A percentile compares a stretch with the other conserved stretches of the same genome.
Conservation (phyloP, 306 rosid species). For the Trifolium pratense region DNA sequence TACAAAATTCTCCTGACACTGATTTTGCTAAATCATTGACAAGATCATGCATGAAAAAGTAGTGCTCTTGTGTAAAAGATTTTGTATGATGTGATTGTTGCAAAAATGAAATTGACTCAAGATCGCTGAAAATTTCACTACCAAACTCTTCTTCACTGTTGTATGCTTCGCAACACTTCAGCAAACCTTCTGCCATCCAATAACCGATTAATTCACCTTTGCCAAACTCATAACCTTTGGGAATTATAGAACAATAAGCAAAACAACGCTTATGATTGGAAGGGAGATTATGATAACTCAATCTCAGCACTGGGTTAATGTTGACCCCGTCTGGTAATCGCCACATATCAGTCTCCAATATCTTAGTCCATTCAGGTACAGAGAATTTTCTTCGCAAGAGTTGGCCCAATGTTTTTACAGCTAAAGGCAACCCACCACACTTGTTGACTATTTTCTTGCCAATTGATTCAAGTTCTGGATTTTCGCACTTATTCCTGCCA, state of each 20-base stretch:
- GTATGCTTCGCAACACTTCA: neutral
- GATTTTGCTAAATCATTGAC: constrained; percentile 51
- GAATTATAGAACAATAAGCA: constrained; percentile 35
- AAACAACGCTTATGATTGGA: constrained; percentile 32
- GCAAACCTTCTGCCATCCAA: constrained; percentile 47
- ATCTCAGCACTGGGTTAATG: constrained; percentile 42
- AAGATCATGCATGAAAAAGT: constrained; percentile 52
- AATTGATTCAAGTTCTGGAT: neutral
- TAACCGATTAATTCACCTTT: neutral
- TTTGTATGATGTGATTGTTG: neutral
- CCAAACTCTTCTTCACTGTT: constrained; percentile 50
- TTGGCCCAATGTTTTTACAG: constrained; percentile 47
- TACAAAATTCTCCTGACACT: constrained; percentile 44
- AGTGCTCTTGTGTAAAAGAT: neutral
- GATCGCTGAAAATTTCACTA: constrained; percentile 42
- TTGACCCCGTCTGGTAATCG: constrained; percentile 4
- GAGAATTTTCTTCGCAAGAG: constrained; percentile 37
- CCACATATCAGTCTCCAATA: constrained; percentile 44
- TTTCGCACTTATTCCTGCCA: neutral
- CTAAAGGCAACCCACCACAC: constrained; percentile 60
- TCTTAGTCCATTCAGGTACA: constrained; percentile 31
- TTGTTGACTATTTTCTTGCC: neutral
- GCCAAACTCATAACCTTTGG: neutral
- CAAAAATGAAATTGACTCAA: constrained; percentile 53
- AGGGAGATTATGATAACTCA: constrained; percentile 42